Conservation (phyloP, 257 asterid species). For the Przewalskia tangutica region DNA sequence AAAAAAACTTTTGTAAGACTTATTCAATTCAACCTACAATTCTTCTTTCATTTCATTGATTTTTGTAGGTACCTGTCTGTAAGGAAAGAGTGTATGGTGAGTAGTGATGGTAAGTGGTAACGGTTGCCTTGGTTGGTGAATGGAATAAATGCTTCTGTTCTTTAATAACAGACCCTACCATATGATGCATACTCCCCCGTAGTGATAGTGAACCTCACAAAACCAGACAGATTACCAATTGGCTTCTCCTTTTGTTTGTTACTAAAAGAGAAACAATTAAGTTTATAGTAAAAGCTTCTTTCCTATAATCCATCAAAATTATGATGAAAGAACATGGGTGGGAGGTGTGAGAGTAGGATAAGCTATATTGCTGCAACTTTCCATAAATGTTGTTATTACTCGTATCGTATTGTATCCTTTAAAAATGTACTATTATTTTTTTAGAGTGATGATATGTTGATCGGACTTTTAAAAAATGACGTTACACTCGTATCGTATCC, state of each 20-base stretch:
- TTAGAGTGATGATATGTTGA: too few relatives aligned
- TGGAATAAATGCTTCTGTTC: slow-evolving; percentile 44
- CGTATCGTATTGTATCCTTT: background rate
- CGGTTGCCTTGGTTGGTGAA: slow-evolving; percentile 30
- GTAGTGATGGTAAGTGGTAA: background rate
- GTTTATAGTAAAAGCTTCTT: background rate
- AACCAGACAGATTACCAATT: slow-evolving; percentile 27
- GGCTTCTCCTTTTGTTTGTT: slow-evolving; percentile 28
- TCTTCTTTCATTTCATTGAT: background rate
- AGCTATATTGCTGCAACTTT: background rate
- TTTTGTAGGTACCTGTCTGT: background rate
- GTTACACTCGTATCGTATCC: too few relatives aligned
- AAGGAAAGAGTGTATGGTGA: background rate
- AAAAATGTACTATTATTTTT: background rate
- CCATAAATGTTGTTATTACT: background rate
- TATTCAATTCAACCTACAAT: background rate
- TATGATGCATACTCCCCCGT: slow-evolving; percentile 8
- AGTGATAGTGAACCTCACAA: slow-evolving; percentile 8
- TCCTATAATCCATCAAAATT: background rate
- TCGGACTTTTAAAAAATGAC: background rate
- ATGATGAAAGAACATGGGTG: background rate
- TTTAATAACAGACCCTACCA: slow-evolving; percentile 8
- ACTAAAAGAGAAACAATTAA: background rate
- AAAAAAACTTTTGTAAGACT: background rate
- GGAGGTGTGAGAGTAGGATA: slow-evolving; percentile 7